Conservation (phyloP, 176 grass and related monocot genomes). For the Oropetium thomaeum region DNA sequence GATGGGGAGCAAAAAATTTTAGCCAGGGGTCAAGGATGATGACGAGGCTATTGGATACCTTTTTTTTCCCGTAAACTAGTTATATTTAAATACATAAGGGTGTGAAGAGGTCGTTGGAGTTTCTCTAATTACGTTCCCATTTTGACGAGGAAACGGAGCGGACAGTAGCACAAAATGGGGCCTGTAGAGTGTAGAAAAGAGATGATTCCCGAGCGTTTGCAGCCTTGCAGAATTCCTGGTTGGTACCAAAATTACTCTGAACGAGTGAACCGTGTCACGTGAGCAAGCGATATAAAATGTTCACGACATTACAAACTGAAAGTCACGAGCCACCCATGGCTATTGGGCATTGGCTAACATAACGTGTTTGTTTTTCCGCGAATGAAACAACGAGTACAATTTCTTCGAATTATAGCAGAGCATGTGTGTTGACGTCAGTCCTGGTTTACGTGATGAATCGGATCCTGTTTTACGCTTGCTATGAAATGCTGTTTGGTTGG, state of each 20-base stretch:
- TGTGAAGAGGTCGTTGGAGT: too few relatives aligned
- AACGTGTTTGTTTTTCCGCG: background rate
- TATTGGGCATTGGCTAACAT: background rate
- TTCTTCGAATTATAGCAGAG: background rate
- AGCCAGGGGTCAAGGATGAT: too few relatives aligned
- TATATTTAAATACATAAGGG: too few relatives aligned
- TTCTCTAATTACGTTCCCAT: too few relatives aligned
- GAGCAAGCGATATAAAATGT: background rate
- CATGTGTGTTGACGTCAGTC: too few relatives aligned
- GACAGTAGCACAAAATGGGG: background rate
- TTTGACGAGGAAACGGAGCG: background rate
- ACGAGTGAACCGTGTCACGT: background rate
- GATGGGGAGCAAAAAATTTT: too few relatives aligned
- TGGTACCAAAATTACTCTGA: background rate
- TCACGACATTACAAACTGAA: background rate
- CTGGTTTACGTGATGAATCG: background rate
- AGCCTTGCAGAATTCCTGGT: background rate
- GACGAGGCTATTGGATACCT: too few relatives aligned
- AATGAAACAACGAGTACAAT: background rate
- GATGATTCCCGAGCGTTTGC: background rate
- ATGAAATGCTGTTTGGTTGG: too few relatives aligned
- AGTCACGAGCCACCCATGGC: background rate
- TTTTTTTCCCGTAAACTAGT: too few relatives aligned
- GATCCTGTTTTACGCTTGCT: conserved; percentile 29
- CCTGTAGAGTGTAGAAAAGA: background rate